phyloP scores from a whole-genome alignment of 495 filamentous ascomycete genomes.

The Daldinia concentrica region DNA sequence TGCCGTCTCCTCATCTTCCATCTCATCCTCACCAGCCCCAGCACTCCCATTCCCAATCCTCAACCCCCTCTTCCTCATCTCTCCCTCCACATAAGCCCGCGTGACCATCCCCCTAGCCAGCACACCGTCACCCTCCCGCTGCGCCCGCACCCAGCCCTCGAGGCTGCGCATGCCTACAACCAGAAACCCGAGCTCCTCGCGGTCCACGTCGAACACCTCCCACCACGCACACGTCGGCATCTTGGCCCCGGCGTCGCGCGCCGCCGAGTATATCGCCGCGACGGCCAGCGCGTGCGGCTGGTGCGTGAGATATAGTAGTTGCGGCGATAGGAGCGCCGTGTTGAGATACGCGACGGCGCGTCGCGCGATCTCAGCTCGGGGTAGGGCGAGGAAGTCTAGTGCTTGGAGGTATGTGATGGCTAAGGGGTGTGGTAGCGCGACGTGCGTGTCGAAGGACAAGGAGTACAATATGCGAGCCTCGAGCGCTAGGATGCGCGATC shows the following conservation, averaged over 20 bases:
- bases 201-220: constrained; percentile 97
- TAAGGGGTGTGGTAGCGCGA: constrained; percentile 85
- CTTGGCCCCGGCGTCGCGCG: constrained; percentile 78
- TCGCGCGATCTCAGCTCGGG: constrained; percentile 60
- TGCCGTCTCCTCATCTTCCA: constrained; percentile 66
- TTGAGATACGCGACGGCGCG: constrained; percentile 81
- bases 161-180: constrained; percentile 87
- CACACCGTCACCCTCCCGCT: constrained; percentile 47
- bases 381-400: constrained; percentile 65
- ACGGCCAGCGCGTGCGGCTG: constrained; percentile 88
- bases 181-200: constrained; percentile 93
- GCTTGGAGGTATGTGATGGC: constrained; percentile 93
- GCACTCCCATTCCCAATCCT: constrained; percentile 43
- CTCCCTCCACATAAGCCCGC: constrained; percentile 51
- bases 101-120: constrained; percentile 52
- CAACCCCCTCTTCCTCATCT: constrained; percentile 57
- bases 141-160: constrained; percentile 70
- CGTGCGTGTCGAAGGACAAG: constrained; percentile 83
- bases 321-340: constrained; percentile 82
- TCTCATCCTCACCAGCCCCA: constrained; percentile 56
- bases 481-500: constrained; percentile 68
- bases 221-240: constrained; percentile 89
- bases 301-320: constrained; percentile 89
- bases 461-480: constrained; percentile 80
- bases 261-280: constrained; percentile 87